These are phyloP conservation scores for Malassezia cuniculi DNA, from an alignment of 1,284 basidiomycete genomes.

Conservation along the genomic window DNA sequence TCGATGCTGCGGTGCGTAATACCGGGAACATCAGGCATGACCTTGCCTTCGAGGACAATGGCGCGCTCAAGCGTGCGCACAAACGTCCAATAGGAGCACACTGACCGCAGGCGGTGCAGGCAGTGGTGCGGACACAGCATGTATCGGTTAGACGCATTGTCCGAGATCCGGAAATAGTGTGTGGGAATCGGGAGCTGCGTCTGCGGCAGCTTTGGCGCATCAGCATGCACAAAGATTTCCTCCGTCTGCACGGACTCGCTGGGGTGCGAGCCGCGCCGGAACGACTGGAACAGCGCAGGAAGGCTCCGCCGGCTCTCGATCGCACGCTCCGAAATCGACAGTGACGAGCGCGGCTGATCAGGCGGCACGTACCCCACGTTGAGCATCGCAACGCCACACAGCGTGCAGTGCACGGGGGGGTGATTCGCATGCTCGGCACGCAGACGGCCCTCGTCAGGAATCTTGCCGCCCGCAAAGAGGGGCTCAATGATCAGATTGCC, in stretches of 20 bases:
- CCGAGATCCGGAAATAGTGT: slow-evolving; percentile 41
- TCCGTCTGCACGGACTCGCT: slow-evolving; percentile 1
- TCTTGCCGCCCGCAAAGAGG: slow-evolving; percentile 49
- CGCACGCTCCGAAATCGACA: not conserved
- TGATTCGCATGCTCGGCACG: slow-evolving; percentile 25
- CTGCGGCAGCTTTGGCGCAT: not conserved
- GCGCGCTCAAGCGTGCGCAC: slow-evolving; percentile 38
- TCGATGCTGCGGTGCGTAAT: slow-evolving; percentile 3
- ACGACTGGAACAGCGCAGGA: slow-evolving; percentile 8
- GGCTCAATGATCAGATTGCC: slow-evolving; percentile 85
- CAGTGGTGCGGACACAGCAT: slow-evolving; percentile 41
- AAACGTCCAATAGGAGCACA: slow-evolving; percentile 41
- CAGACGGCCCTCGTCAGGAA: slow-evolving; percentile 26
- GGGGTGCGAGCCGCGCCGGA: slow-evolving; percentile 3
- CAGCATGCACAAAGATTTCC: not conserved
- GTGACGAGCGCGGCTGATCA: no score
- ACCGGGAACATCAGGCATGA: slow-evolving; percentile 19
- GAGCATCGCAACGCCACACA: slow-evolving; percentile 35
- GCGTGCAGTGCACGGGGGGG: slow-evolving; percentile 34
- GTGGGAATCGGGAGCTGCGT: slow-evolving; percentile 30
- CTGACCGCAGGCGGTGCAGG: slow-evolving; percentile 30
- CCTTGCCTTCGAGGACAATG: slow-evolving; percentile 40
- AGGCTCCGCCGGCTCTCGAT: slow-evolving; percentile 9
- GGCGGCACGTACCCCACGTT: no score
- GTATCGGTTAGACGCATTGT: slow-evolving; percentile 28